A percentile compares a stretch with the other conserved stretches of the same genome.
Evolutionary conservation across 2,329 filamentous ascomycete species (phyloP).

Genomic region (Gaeumannomyces tritici): DNA sequence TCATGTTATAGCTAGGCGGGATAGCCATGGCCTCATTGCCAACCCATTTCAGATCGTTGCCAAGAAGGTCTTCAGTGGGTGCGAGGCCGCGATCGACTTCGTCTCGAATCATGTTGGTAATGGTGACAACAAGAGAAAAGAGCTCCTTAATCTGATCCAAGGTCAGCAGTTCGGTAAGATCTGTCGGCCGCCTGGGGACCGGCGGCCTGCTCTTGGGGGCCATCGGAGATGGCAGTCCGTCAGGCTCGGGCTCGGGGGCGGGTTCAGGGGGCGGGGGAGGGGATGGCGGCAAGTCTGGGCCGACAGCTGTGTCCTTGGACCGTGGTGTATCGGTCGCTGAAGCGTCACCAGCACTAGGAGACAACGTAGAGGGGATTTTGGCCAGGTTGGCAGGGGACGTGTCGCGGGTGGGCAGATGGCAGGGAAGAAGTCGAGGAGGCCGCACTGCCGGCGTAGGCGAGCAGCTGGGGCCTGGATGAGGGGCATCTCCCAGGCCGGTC

Average conservation of each 20-base stretch:
- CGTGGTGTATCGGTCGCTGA: not conserved
- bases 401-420: not conserved
- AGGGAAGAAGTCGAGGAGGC: not conserved
- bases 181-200: slow-evolving; percentile 32
- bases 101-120: slow-evolving; percentile 45
- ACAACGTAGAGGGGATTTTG: not conserved
- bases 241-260: not conserved
- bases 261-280: not conserved
- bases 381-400: not conserved
- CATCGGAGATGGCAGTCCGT: not conserved
- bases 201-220: not conserved
- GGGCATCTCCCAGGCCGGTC: not conserved
- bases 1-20: slow-evolving; percentile 15
- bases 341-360: not conserved
- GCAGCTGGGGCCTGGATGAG: not conserved
- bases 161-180: slow-evolving; percentile 40
- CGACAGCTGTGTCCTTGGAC: not conserved
- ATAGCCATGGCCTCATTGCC: slow-evolving; percentile 21
- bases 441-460: not conserved
- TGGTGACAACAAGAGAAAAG: slow-evolving; percentile 36
- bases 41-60: slow-evolving; percentile 16
- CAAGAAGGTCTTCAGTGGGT: slow-evolving; percentile 18
- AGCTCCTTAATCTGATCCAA: slow-evolving; percentile 41
- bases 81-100: slow-evolving; percentile 44
- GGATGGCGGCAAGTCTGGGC: not conserved